Conservation (phyloP, 805 yeast genomes). For the Cyberlindnera mississippiensis region DNA sequence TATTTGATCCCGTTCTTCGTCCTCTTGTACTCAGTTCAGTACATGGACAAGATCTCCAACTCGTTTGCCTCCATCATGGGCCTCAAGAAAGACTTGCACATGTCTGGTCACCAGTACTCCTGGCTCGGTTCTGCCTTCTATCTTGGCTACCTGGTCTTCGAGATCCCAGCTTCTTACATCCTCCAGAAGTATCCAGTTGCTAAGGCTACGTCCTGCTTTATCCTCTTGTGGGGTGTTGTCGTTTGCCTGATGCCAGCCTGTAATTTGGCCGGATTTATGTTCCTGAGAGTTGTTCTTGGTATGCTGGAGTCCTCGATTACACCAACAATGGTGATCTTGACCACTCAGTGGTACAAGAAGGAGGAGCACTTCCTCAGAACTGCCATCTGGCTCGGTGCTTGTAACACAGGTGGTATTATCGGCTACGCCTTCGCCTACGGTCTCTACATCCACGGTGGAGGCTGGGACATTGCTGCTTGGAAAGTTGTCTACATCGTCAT, state of each 20-base stretch:
- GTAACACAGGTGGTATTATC: constrained; percentile 44
- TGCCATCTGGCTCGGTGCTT: constrained; percentile 41
- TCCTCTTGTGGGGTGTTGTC: constrained; percentile 62
- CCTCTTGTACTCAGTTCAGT: constrained; percentile 46
- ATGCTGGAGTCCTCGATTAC: constrained; percentile 49
- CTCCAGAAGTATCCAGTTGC: constrained; percentile 58
- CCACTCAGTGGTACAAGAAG: constrained; percentile 54
- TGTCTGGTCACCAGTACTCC: constrained; percentile 42
- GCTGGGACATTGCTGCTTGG: constrained; percentile 51
- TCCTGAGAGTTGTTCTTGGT: constrained; percentile 48
- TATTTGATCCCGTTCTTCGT: constrained; percentile 49
- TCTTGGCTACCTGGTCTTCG: constrained; percentile 60
- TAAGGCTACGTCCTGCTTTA: constrained; percentile 43
- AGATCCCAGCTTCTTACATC: constrained; percentile 41
- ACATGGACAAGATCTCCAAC: constrained; percentile 55
- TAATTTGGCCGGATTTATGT: constrained; percentile 36
- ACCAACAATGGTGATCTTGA: constrained; percentile 54
- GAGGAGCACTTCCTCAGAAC: constrained; percentile 42
- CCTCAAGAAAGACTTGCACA: constrained; percentile 39
- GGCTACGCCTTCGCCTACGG: constrained; percentile 58
- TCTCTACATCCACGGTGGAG: constrained; percentile 34
- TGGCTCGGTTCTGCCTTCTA: constrained; percentile 62
- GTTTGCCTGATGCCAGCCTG: constrained; percentile 50
- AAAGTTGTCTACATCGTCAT: constrained; percentile 53
- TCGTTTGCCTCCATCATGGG: constrained; percentile 50